Base-by-base conservation (phyloP, 768 basidiomycete species). In the Lactarius hengduanensis region DNA sequence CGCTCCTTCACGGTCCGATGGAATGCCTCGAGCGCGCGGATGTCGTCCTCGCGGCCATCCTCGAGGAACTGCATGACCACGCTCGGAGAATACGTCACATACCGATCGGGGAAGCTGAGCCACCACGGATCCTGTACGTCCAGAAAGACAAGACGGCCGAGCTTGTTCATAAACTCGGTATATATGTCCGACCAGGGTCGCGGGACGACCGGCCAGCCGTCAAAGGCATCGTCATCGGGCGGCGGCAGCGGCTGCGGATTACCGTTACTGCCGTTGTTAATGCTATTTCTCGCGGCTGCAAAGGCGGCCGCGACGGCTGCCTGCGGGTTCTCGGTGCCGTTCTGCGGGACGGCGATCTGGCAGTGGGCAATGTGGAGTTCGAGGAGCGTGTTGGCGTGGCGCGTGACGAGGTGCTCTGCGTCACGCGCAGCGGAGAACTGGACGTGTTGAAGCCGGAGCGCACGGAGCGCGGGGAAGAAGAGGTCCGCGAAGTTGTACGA, bases 41-140 rank as follows among this genome's bases (percentile, higher is more conserved):
- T 45, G 22, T 67, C 66, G 8, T 67, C 66, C 20, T 40, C 62
- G 18, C 57, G 57, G 8, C 62, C 66, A 28, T 56, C 50, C 20
- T 67, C 66, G 20, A 67, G 32, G 36, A 67, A 63, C 20, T 58
- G 62, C 66, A 63, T 63, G 30, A 59, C 50, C 22, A 43, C 57
- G 18, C 26, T 20, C n/a, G 57, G 30, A 18, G 61, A 26, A 63
- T 63, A 67, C 22, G 66, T 11, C 26, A 63, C n/a, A 4, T 67
- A 63, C 28, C 40, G 32, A 36, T 67, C 66, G 22, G 66, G 66
- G 18, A 59, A 66, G 36, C 65, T 62, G 18, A 67, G 34, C 66
- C 66, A 67, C 66, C 66, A 67, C 6, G 66, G 30, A 38, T 67
- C 66, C 41, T 45, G 32, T 18, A 63, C 58, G 26, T 63, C 62